Evolutionary conservation across 2,329 filamentous ascomycete species (phyloP), one percentile per base, ranked within the genome.

Genomic region (Parastagonospora avenae): DNA sequence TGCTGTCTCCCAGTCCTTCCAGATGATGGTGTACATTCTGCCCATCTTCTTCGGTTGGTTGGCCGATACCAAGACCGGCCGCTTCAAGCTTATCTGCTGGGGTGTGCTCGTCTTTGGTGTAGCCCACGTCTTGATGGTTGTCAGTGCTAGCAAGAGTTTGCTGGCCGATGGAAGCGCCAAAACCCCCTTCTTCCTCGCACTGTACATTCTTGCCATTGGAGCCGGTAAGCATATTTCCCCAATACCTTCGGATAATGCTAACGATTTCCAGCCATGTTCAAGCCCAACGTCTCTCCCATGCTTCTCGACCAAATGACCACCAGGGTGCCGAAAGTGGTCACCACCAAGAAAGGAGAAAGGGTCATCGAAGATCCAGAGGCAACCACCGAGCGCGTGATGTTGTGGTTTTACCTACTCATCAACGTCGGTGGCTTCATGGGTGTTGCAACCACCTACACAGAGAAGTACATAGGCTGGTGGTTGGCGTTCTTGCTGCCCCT

Each of bases 401-500:
- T 45, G 3, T 45, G 42, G 42, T 45, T 45, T 19, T 45, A 45
- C 27, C 42, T 45, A 11, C 27, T 45, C 12, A 45, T 45, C 27
- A 45, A 45, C 27, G n/a, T 45, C 14, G 42, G 42, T 29, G 42
- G 42, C 6, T 45, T 45, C 42, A 45, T 45, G 42, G 42, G 42
- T 28, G 42, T 45, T 8, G 42, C 42, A 8, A 45, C 42, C 10
- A 38, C 42, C 2, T 45, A 45, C 33, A 45, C 32, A 15, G 42
- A 45, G 33, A 45, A 45, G 11, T 38, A 45, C 33, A 14, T 45
- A 30, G 42, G 42, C 32, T 45, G 42, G 42, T 45, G 42, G 42
- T 27, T 45, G n/a, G 42, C 42, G 11, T 45, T 45, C 14, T 12
- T 45, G 7, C 42, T 45, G 8, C 42, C 42, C 1, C 31, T 45